These are phyloP conservation scores for Xylaria nigripes DNA, from an alignment of 495 filamentous ascomycete genomes.

Conservation along the genomic window DNA sequence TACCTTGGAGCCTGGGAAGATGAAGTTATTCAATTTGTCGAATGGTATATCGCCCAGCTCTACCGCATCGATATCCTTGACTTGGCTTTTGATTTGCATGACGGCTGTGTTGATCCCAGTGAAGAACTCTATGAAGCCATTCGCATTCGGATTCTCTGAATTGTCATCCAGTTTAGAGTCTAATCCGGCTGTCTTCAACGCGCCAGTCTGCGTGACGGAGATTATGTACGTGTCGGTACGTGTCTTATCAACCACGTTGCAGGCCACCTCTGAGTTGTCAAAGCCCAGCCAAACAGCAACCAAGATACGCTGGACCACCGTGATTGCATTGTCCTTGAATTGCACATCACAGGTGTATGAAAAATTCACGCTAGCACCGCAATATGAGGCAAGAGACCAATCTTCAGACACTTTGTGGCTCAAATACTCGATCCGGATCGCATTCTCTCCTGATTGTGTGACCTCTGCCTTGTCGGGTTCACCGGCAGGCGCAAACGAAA, in stretches of 20 bases:
- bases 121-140: constrained; percentile 1
- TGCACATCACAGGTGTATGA: neutral
- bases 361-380: neutral
- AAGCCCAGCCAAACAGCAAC: neutral
- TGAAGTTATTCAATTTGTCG: constrained; percentile 1
- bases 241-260: neutral
- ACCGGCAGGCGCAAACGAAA: neutral
- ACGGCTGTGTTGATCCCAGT: neutral
- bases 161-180: neutral
- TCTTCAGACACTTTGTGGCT: neutral
- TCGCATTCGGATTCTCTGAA: neutral
- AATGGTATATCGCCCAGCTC: neutral
- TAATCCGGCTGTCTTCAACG: neutral
- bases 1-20: constrained; percentile 3
- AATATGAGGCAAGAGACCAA: neutral
- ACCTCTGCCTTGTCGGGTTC: neutral
- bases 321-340: neutral
- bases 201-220: neutral
- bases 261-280: neutral
- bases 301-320: neutral
- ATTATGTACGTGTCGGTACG: neutral
- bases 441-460: neutral
- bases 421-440: neutral
- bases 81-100: neutral
- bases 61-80: neutral